phyloP scores from a whole-genome alignment of 2,329 filamentous ascomycete genomes.

The Neonectria sp. region DNA sequence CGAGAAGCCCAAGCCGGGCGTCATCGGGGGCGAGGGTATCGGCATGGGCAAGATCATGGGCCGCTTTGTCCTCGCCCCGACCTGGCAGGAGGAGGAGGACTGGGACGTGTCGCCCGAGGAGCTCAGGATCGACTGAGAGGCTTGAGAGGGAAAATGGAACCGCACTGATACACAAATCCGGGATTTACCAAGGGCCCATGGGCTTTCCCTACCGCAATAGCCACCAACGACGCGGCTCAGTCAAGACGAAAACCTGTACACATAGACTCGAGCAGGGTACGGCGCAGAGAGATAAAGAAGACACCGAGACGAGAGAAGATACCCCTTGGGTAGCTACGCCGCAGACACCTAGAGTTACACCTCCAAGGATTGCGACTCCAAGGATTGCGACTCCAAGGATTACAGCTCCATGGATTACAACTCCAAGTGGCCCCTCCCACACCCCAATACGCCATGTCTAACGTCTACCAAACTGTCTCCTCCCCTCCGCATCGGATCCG shows the following conservation, averaged over 20 bases:
- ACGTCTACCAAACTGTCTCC: neutral
- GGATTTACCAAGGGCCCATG: constrained; percentile 8
- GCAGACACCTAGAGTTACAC: constrained; percentile 8
- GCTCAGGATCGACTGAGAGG: constrained; percentile 40
- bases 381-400: neutral
- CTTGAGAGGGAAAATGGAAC: constrained; percentile 6
- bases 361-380: neutral
- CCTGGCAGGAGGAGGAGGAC: constrained; percentile 71
- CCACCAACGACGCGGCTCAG: constrained; percentile 1
- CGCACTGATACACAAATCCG: constrained; percentile 1
- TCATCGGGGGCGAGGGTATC: constrained; percentile 66
- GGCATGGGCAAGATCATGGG: constrained; percentile 76
- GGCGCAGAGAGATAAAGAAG: constrained; percentile 13
- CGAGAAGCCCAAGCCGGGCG: constrained; percentile 61
- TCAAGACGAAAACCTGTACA: constrained; percentile 16
- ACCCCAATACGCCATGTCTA: neutral
- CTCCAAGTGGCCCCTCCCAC: neutral
- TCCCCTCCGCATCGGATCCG: constrained; percentile 12
- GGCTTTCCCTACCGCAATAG: neutral
- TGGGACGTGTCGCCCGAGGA: constrained; percentile 63
- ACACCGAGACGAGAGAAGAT: constrained; percentile 16
- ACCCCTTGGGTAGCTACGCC: constrained; percentile 11
- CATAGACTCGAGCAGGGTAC: constrained; percentile 15
- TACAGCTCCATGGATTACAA: neutral
- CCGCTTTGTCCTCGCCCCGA: constrained; percentile 72